Percentiles rank a stretch among this genome's conserved stretches.
These are phyloP conservation scores for Xerocomus nothofagi DNA, from an alignment of 1,284 basidiomycete genomes.

Conservation along the genomic window DNA sequence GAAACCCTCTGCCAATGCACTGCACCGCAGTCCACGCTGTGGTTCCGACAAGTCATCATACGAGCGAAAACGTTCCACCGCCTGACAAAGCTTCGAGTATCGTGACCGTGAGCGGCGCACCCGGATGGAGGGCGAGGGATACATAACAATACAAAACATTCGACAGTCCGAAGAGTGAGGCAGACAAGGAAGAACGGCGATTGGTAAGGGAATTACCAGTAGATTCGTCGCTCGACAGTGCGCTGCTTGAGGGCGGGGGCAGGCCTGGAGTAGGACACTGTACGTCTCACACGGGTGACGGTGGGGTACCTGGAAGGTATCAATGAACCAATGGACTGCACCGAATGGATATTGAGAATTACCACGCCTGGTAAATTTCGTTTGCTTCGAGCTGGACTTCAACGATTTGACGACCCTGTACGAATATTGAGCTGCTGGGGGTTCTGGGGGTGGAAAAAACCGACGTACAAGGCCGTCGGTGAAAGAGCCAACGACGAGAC, in stretches of 20 bases:
- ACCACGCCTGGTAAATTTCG: slow-evolving; percentile 70
- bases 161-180: slow-evolving; percentile 17
- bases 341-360: slow-evolving; percentile 19
- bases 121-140: slow-evolving; percentile 12
- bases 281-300: slow-evolving; percentile 71
- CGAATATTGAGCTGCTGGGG: slow-evolving; percentile 4
- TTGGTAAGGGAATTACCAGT: slow-evolving; percentile 49
- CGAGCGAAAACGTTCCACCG: slow-evolving; percentile 18
- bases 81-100: slow-evolving; percentile 19
- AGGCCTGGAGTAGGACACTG: slow-evolving; percentile 56
- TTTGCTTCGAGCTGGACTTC: slow-evolving; percentile 73
- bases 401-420: slow-evolving; percentile 73
- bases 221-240: slow-evolving; percentile 66
- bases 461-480: slow-evolving; percentile 62
- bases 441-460: background rate
- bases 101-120: slow-evolving; percentile 6
- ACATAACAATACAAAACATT: slow-evolving; percentile 38
- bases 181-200: background rate
- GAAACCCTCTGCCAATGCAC: slow-evolving; percentile 13
- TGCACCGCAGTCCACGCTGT: slow-evolving; percentile 20
- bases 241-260: slow-evolving; percentile 42
- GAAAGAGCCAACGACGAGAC: slow-evolving; percentile 73
- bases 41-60: slow-evolving; percentile 16
- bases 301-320: slow-evolving; percentile 55
- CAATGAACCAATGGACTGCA: slow-evolving; percentile 3